Conservation (phyloP, 106 monocot species). For the Acanthochlamys bracteata region DNA sequence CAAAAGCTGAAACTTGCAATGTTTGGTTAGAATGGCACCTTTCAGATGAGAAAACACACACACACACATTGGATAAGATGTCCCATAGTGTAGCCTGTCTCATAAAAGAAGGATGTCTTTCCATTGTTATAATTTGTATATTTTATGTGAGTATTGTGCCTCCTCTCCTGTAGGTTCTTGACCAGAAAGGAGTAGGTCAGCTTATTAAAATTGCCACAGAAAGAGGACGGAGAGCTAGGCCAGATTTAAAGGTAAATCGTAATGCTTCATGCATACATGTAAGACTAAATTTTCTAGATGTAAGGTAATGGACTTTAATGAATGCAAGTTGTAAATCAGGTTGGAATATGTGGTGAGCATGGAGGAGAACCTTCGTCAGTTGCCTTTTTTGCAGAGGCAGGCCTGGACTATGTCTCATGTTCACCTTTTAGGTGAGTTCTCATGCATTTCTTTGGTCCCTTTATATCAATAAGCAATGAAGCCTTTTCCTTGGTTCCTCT, state of each 20-base stretch:
- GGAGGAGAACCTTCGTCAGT: conserved; percentile 92
- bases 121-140: too few species aligned
- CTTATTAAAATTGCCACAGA: conserved; percentile 77
- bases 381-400: conserved; percentile 82
- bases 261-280: too few species aligned
- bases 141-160: too few species aligned
- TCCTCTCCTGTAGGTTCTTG: conserved; percentile 74
- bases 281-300: too few species aligned
- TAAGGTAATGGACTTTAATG: background rate
- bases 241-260: conserved; percentile 58
- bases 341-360: conserved; percentile 95
- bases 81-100: too few species aligned
- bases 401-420: conserved; percentile 92
- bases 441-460: background rate
- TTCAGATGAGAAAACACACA: too few species aligned
- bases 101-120: too few species aligned
- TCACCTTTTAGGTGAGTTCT: conserved; percentile 76
- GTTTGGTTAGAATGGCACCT: too few species aligned
- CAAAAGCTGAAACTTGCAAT: too few species aligned
- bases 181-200: conserved; percentile 82
- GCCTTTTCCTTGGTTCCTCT: background rate
- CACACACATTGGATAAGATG: too few species aligned
- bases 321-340: conserved; percentile 20
- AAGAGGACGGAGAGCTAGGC: conserved; percentile 66
- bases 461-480: background rate